phyloP scores from a whole-genome alignment of 2,329 filamentous ascomycete genomes.

The Aspergillus eucalypticola region DNA sequence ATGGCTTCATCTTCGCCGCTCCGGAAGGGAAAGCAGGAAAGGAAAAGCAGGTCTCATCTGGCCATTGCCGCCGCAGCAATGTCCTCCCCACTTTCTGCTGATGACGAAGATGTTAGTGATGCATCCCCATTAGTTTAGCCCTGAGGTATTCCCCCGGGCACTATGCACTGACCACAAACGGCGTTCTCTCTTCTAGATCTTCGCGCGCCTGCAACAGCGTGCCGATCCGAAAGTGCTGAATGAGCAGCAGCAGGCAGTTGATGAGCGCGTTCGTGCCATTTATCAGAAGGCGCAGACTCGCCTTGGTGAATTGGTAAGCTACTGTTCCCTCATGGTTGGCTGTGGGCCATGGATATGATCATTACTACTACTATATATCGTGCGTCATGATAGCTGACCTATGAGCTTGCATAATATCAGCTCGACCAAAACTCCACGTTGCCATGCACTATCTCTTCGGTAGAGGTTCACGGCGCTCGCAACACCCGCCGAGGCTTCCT shows the following conservation, averaged over 20 bases:
- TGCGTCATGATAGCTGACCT: constrained; percentile 13
- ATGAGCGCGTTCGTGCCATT: constrained; percentile 59
- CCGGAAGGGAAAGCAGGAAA: constrained; percentile 17
- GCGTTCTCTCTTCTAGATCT: constrained; percentile 32
- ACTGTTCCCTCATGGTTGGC: constrained; percentile 1
- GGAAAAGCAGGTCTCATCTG: constrained; percentile 19
- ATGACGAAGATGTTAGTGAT: constrained; percentile 43
- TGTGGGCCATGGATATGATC: not conserved
- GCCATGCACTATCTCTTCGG: constrained; percentile 82
- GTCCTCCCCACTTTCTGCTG: constrained; percentile 44
- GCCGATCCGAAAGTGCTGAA: constrained; percentile 61
- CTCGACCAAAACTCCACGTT: constrained; percentile 80
- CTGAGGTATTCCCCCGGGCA: not conserved
- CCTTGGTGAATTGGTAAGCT: constrained; percentile 64
- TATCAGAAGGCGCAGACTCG: constrained; percentile 64
- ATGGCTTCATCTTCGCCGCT: constrained; percentile 24
- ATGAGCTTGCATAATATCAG: constrained; percentile 44
- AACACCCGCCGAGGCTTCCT: constrained; percentile 85
- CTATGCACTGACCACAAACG: constrained; percentile 12
- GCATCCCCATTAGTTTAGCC: not conserved
- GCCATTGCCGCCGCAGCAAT: constrained; percentile 44
- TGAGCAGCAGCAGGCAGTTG: constrained; percentile 61
- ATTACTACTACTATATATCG: not conserved
- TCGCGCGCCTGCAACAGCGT: constrained; percentile 48
- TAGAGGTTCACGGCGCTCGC: constrained; percentile 78